phyloP scores from a whole-genome alignment of 305 asterid species.

The Fraxinus greggii region DNA sequence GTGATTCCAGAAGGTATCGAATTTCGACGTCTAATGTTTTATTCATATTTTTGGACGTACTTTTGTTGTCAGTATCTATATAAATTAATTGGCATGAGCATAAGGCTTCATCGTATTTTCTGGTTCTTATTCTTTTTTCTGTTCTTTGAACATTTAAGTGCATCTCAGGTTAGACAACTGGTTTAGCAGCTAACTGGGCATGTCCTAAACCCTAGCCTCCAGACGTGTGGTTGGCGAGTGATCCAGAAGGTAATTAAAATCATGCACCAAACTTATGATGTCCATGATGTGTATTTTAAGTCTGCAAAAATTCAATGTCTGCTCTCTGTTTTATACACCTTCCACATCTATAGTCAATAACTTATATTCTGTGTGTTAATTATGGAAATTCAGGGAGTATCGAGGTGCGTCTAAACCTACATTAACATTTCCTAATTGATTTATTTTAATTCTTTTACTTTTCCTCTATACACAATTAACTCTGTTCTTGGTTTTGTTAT shows the following conservation, averaged over 20 bases:
- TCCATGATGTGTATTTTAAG: background rate
- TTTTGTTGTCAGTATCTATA: background rate
- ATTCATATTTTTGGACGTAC: background rate
- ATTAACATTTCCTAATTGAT: background rate
- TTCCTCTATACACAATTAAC: background rate
- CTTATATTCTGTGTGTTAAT: background rate
- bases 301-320: background rate
- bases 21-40: background rate
- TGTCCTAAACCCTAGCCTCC: conserved; percentile 67
- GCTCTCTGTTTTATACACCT: background rate
- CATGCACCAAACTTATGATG: background rate
- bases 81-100: background rate
- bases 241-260: conserved; percentile 67
- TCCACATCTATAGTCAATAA: background rate
- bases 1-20: conserved; percentile 65
- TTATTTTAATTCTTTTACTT: background rate
- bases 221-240: conserved; percentile 83
- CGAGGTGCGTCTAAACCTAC: background rate
- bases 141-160: conserved; percentile 74
- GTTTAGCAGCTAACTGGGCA: conserved; percentile 66
- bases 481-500: background rate
- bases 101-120: background rate
- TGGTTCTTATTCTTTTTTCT: conserved; percentile 26
- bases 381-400: background rate
- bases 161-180: conserved; percentile 56